Percentiles rank a stretch among this genome's conserved stretches.
These are phyloP conservation scores for Protostelium mycophagum DNA, from an alignment of 78 protist genomes.

Conservation along the genomic window DNA sequence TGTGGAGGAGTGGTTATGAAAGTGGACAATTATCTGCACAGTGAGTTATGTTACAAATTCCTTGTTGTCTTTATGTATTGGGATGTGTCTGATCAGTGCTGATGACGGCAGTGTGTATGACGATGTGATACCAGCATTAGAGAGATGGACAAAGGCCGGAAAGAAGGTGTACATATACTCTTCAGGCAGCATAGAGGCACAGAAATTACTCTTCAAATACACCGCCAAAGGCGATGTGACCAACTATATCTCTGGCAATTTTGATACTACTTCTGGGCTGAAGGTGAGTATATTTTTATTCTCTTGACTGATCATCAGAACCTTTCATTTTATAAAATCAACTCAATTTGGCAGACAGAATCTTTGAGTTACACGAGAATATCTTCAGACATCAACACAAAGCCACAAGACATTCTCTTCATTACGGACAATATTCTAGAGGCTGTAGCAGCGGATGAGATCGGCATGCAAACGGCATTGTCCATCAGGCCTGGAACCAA, in stretches of 20 bases:
- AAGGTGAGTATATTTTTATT: slow-evolving; percentile 1
- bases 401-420: slow-evolving; percentile 27
- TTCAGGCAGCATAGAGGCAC: slow-evolving; percentile 74
- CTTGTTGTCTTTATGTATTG: too few species aligned
- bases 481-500: slow-evolving; percentile 30
- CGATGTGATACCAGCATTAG: slow-evolving; percentile 60
- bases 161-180: slow-evolving; percentile 63
- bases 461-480: slow-evolving; percentile 8
- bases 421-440: slow-evolving; percentile 67
- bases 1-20: slow-evolving; percentile 75
- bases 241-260: slow-evolving; percentile 54
- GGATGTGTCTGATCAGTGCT: background rate
- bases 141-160: slow-evolving; percentile 11
- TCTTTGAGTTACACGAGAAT: slow-evolving; percentile 37
- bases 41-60: slow-evolving; percentile 5
- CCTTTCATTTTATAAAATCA: too few species aligned
- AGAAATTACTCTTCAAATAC: slow-evolving; percentile 67
- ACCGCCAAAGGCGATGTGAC: slow-evolving; percentile 37
- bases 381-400: slow-evolving; percentile 8
- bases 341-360: slow-evolving; percentile 10
- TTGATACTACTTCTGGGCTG: slow-evolving; percentile 66
- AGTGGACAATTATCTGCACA: slow-evolving; percentile 35
- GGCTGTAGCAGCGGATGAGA: slow-evolving; percentile 51
- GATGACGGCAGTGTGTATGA: slow-evolving; percentile 29
- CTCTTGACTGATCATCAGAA: background rate